phyloP scores from a whole-genome alignment of 2,329 filamentous ascomycete species.

The Arthrobotrys iridis region DNA sequence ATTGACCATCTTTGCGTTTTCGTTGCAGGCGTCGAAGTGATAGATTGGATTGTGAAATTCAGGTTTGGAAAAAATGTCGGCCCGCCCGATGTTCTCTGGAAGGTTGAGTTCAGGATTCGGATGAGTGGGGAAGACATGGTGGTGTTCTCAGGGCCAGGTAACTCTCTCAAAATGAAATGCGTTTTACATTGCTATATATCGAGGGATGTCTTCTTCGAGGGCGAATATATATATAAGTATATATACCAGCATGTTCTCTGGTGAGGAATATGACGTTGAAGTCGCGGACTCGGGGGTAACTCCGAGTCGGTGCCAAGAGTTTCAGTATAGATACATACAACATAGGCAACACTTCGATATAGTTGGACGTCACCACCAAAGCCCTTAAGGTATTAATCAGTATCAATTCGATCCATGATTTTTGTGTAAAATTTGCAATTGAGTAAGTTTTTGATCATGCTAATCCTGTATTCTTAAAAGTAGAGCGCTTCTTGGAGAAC shows the following conservation, averaged over 20 bases:
- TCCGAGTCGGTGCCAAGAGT: constrained; percentile 7
- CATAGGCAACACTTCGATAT: constrained; percentile 93
- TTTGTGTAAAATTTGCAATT: too few relatives aligned
- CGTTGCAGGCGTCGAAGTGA: constrained; percentile 60
- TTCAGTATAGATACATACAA: constrained; percentile 80
- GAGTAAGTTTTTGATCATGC: neutral
- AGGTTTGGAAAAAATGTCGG: constrained; percentile 78
- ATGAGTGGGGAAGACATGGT: constrained; percentile 61
- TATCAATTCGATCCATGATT: neutral
- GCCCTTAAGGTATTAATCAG: neutral
- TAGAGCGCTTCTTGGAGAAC: neutral
- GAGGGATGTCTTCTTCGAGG: neutral
- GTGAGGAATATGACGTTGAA: constrained; percentile 6
- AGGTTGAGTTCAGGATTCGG: constrained; percentile 79
- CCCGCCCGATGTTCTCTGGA: constrained; percentile 81
- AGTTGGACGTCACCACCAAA: constrained; percentile 73
- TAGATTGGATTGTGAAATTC: constrained; percentile 74
- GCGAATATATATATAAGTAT: neutral
- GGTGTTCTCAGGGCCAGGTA: constrained; percentile 89
- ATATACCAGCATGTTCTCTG: too few relatives aligned
- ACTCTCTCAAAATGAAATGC: constrained; percentile 27
- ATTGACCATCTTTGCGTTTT: constrained; percentile 78
- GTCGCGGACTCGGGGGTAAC: constrained; percentile 47
- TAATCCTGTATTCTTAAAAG: too few relatives aligned
- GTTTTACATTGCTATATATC: neutral